Conservation (phyloP, 768 basidiomycete genomes). For the Sporobolomyces roseus region DNA sequence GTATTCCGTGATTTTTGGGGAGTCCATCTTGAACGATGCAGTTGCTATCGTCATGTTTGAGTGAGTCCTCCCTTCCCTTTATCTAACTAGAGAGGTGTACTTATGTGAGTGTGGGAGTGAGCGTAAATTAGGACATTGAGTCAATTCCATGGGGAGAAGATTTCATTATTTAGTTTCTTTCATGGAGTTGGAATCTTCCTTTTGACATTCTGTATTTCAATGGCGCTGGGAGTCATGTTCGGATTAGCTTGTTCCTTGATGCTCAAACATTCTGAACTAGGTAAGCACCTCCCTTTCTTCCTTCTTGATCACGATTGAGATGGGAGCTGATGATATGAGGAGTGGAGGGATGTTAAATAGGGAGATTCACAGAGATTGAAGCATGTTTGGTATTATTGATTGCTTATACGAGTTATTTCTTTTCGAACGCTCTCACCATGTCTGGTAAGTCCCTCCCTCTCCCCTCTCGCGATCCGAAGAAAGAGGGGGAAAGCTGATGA, state of each 20-base stretch:
- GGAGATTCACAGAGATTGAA: slow-evolving; percentile 79
- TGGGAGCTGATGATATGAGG: too few species aligned
- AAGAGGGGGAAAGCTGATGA: neutral
- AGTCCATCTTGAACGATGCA: slow-evolving; percentile 93
- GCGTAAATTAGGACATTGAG: slow-evolving; percentile 69
- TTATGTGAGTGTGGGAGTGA: neutral
- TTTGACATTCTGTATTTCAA: slow-evolving; percentile 87
- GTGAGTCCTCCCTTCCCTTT: slow-evolving; percentile 57
- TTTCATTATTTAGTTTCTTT: slow-evolving; percentile 81
- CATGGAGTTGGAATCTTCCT: slow-evolving; percentile 97
- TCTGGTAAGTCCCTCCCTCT: slow-evolving; percentile 48
- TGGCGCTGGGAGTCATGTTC: slow-evolving; percentile 87
- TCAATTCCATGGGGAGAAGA: slow-evolving; percentile 81
- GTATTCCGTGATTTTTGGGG: slow-evolving; percentile 95
- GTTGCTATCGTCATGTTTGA: slow-evolving; percentile 99
- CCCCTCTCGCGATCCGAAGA: slow-evolving; percentile 40
- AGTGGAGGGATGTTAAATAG: slow-evolving; percentile 2
- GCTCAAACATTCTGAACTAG: slow-evolving; percentile 87
- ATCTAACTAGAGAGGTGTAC: neutral
- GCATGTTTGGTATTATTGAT: slow-evolving; percentile 91
- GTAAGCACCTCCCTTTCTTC: slow-evolving; percentile 48
- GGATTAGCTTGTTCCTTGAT: slow-evolving; percentile 86
- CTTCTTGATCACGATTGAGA: neutral
- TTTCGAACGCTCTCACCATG: slow-evolving; percentile 93
- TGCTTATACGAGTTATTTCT: slow-evolving; percentile 97